phyloP scores from a whole-genome alignment of 2,329 filamentous ascomycete species.

The Microdochium nivale region DNA sequence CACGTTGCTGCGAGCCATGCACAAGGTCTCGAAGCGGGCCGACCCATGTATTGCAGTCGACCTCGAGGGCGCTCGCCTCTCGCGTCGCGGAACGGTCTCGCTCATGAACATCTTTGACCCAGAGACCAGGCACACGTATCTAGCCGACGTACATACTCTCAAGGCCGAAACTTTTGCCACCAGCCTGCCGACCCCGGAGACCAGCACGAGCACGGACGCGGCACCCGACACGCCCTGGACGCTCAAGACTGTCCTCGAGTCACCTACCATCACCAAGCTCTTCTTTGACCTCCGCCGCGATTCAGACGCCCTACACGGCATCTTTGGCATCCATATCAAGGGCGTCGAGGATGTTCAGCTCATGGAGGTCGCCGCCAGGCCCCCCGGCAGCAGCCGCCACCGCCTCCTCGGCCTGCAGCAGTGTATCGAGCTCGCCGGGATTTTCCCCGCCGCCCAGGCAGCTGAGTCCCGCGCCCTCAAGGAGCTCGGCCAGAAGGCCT shows the following conservation, averaged over 20 bases:
- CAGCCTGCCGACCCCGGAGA: neutral
- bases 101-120: neutral
- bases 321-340: constrained; percentile 30
- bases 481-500: constrained; percentile 25
- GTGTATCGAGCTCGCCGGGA: constrained; percentile 20
- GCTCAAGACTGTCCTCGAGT: constrained; percentile 36
- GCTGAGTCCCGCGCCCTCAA: constrained; percentile 24
- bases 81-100: neutral
- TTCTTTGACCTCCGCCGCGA: constrained; percentile 53
- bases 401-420: constrained; percentile 14
- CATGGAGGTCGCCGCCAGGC: constrained; percentile 36
- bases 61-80: neutral
- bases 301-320: constrained; percentile 43
- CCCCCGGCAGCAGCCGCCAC: neutral
- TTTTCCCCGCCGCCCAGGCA: constrained; percentile 6
- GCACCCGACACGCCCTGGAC: constrained; percentile 1
- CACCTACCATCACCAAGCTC: constrained; percentile 32
- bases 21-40: neutral
- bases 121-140: neutral
- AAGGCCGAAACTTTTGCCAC: neutral
- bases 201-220: neutral
- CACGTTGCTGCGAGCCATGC: neutral
- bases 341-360: constrained; percentile 46
- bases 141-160: neutral
- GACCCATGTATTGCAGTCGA: neutral